phyloP scores from a whole-genome alignment of 129 eudicot genomes.

The Dittrichia graveolens region DNA sequence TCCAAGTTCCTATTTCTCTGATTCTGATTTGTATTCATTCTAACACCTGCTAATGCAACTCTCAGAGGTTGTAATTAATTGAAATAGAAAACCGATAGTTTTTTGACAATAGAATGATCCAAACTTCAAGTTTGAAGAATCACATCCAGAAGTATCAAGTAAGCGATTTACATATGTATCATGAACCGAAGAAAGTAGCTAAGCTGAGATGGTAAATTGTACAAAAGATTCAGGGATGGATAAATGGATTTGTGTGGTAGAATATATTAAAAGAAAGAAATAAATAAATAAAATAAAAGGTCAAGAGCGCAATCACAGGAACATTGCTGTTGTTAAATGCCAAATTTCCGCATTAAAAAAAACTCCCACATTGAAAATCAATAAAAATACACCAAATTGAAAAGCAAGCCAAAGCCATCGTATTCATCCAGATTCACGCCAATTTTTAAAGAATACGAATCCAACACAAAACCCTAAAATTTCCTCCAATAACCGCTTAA shows the following conservation, averaged over 20 bases:
- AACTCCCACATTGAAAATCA: conserved; percentile 8
- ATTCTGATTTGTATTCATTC: conserved; percentile 64
- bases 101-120: background rate
- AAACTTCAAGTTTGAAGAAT: background rate
- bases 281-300: conserved; percentile 13
- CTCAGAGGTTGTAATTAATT: background rate
- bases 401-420: conserved; percentile 29
- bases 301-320: conserved; percentile 32
- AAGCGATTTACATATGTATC: background rate
- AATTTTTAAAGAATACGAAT: conserved; percentile 13
- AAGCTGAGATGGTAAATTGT: background rate
- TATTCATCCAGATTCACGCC: conserved; percentile 22
- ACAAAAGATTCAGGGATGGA: conserved; percentile 12
- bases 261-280: conserved; percentile 21
- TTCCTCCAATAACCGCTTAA: conserved; percentile 23
- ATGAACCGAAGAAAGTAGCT: conserved; percentile 8
- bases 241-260: conserved; percentile 25
- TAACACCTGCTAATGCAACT: conserved; percentile 48
- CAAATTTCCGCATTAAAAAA: conserved; percentile 25
- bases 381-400: conserved; percentile 51
- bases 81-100: background rate
- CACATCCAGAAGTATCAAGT: conserved; percentile 9
- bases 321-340: conserved; percentile 30
- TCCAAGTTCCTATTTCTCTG: conserved; percentile 43
- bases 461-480: conserved; percentile 6